Evolutionary conservation across 2,329 filamentous ascomycete genomes (phyloP).

Genomic region (Exserohilum turcica): DNA sequence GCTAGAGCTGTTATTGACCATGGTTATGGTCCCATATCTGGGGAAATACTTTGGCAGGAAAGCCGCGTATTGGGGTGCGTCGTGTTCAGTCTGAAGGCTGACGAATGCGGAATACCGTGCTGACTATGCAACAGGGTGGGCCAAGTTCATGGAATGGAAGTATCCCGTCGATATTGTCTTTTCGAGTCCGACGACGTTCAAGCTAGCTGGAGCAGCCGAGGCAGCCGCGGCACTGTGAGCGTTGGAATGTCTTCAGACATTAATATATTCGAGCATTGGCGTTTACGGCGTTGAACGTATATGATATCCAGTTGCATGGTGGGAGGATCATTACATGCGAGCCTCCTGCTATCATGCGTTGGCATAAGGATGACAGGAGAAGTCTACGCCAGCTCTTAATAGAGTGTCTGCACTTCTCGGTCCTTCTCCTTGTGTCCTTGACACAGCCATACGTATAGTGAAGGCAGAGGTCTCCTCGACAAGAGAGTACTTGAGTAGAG

Average conservation of each 20-base stretch:
- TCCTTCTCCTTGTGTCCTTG: not conserved
- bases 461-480: not conserved
- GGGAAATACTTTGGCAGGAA: constrained; percentile 95
- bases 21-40: constrained; percentile 91
- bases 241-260: not conserved
- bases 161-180: constrained; percentile 76
- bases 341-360: not conserved
- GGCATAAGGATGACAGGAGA: not conserved
- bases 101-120: not conserved
- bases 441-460: not conserved
- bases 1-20: constrained; percentile 86
- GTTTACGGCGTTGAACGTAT: constrained; percentile 13
- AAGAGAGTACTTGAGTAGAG: not conserved
- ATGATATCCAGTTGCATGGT: not conserved
- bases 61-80: constrained; percentile 94
- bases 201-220: constrained; percentile 53
- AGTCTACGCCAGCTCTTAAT: not conserved
- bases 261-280: constrained; percentile 16
- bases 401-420: not conserved
- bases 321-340: constrained; percentile 1
- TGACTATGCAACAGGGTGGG: constrained; percentile 72
- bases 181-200: constrained; percentile 54
- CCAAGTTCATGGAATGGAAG: constrained; percentile 91
- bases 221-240: constrained; percentile 52
- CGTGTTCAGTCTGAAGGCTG: not conserved